phyloP scores from a whole-genome alignment of 163 green algal genomes.

The Coccomyxa subellipsoidea region DNA sequence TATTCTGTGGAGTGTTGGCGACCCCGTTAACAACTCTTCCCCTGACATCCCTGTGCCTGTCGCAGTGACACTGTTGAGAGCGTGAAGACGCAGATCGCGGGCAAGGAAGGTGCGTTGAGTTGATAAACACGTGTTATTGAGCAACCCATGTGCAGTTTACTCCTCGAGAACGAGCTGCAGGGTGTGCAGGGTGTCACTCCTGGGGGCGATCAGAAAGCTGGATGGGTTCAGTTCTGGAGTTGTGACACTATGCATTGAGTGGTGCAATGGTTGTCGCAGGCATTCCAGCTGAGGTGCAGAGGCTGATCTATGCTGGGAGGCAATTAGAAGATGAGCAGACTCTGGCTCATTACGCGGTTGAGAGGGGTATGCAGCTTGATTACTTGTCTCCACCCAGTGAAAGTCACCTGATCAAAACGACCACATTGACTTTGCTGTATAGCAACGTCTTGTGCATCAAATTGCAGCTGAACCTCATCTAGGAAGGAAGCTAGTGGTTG shows the following conservation, averaged over 20 bases:
- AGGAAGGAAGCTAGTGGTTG: background rate
- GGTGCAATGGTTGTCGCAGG: no score
- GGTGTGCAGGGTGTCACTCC: no score
- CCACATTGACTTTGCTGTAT: no score
- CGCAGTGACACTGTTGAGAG: constrained; percentile 45
- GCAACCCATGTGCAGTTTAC: background rate
- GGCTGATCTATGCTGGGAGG: constrained; percentile 89
- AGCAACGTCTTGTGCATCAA: no score
- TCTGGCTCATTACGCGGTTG: constrained; percentile 34
- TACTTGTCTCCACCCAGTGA: no score
- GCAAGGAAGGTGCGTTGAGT: constrained; percentile 58
- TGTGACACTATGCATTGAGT: no score
- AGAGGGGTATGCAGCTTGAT: constrained; percentile 18
- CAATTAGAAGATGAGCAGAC: constrained; percentile 65
- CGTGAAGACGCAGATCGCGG: constrained; percentile 58
- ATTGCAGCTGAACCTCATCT: no score
- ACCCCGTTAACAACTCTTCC: background rate
- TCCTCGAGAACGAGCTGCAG: no score
- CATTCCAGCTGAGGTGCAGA: constrained; percentile 80
- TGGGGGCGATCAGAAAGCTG: no score
- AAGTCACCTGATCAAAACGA: no score
- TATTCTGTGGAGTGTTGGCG: no score
- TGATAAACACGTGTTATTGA: background rate
- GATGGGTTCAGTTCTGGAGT: no score
- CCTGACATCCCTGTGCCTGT: background rate